Base-by-base conservation (phyloP, 257 asterid species). In the Rehmannia glutinosa region DNA sequence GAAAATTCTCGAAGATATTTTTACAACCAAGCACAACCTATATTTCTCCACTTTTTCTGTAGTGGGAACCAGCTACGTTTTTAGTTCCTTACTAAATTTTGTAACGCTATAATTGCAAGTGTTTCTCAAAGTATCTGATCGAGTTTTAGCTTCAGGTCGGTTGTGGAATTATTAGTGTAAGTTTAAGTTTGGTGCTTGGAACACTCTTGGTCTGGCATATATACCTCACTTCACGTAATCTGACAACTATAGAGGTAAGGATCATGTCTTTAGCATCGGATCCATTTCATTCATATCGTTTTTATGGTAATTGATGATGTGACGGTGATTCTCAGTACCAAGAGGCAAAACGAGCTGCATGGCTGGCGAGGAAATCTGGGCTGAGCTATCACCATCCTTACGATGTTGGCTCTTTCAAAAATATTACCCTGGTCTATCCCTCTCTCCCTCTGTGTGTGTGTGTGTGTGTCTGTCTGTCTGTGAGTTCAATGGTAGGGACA, bases 301-400 rank as follows among this genome's bases (percentile, higher is more conserved):
- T 10, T 41, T 30, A 11, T 52, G 46, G 73, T 68, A 46, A 51
- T 33, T 68, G 57, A 74, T 68, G 57, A 55, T 66, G 69, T 70
- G 36, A 58, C 42, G 6, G 42, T 67, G 65, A 58, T 63, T 69
- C 52, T 32, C 85, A 90, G 97, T 82, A 83, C 54, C 80, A 88
- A 6, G 96, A 86, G 75, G 92, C 75, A 46, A 90, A 82, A 64
- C 78, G 96, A 72, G 92, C 96, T 23, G 84, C 86, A 56, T 93
- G 99, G 96, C 70, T 93, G 83, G 96, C 97, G 11, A 82, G 84
- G 77, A 90, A 90, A 86, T 90, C 99, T 47, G 99, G 97, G 60
- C 67, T 68, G 76, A 78, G 70, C 68, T 88, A 88, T 70, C 92
- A 64, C 76, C 99, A 91, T 71, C 87, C 90, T 10, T 94, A 78